Evolutionary conservation across 345 rosid genomes (phyloP), one percentile per base, ranked within the genome.

Genomic region (Aegle marmelos): DNA sequence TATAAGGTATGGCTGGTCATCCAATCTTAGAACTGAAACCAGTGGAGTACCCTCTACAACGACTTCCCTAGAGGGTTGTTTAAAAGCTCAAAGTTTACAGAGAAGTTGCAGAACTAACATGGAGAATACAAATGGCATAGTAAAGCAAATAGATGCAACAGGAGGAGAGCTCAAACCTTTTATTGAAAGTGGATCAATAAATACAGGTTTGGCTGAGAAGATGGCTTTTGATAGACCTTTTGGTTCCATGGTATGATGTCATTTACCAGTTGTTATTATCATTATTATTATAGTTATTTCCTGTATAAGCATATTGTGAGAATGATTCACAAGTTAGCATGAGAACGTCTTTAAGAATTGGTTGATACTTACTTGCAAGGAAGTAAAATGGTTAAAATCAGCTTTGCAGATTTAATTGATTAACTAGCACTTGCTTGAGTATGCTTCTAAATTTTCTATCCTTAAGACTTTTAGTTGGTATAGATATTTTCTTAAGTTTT

Each of bases 1-100:
- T 68, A 27, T 39, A 79, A 96, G 99, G 92, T 96, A 94, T 84
- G 99, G 94, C 30, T 96, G 99, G 97, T 77, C 84, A 68, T 82
- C 87, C 24, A 62, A 77, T 77, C 73, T 80, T 69, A 83, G 82
- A 73, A 39, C 64, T 68, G 61, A 80, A 80, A 58, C 81, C 48
- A 30, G 48, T 33, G 78, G 57, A 72, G 62, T 34, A 9, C 86
- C 84, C 74, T 82, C 87, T 70, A 68, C 73, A 56, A 76, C 86
- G 77, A 78, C 85, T 79, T 76, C 81, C 28, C 45, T 45, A 22
- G 80, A 78, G 64, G 71, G 83, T 68, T 77, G 79, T 78, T 79
- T 79, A 67, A 85, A 75, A 50, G 70, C 75, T 74, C 87, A 83
- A 79, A 84, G 70, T 56, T 37, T 69, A 33, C 87, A 78, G 71